Base-by-base conservation (phyloP, 2,329 filamentous ascomycete genomes). In the Fusarium sp. region DNA sequence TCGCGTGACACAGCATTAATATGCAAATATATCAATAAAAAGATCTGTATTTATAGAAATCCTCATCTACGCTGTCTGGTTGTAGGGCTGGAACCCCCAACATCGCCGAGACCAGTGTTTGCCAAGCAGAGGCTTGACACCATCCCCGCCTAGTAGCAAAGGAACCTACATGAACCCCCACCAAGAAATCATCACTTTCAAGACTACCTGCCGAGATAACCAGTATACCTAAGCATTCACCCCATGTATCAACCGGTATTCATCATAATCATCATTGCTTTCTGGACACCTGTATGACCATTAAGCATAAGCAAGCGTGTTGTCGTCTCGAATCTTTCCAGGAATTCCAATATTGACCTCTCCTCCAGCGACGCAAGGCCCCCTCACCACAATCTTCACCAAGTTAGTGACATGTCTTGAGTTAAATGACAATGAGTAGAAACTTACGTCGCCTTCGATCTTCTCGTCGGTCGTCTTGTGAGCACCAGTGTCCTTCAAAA, bases 361-460 rank as follows among this genome's bases (percentile, higher is more conserved):
- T 8, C 87, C 88, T 47, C 91, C 92, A 61, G 91, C 90, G 16
- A 97, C 94, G 52, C 91, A 91, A 14, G 94, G 93, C 1, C 95
- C 95, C 36, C 87, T 87, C 5, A 93, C 93, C 40, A 92, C 85
- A 75, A 97, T 91, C 90, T 95, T 64, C 5, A 16, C 3, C 25
- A 13, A 27, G 61, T 79, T 40, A 79, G 75, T 50, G 27, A 59
- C 25, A 9, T 25, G 29, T n/a, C 10, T 16, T 20, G 6, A 10
- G 57, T n/a, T 8, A 35, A 33, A 29, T 11, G 13, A 4, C 11
- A n/a, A 13, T 10, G 11, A 4, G 20, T 11, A 8, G 7, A 42
- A 58, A 80, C 89, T 82, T 84, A 93, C 92, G 85, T 93, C 88
- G 80, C 93, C 93, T 71, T 88, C 84, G 47, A 87, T 86, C 70